phyloP scores from a whole-genome alignment of 75 land plant genomes.

The Selaginella tamariscina region DNA sequence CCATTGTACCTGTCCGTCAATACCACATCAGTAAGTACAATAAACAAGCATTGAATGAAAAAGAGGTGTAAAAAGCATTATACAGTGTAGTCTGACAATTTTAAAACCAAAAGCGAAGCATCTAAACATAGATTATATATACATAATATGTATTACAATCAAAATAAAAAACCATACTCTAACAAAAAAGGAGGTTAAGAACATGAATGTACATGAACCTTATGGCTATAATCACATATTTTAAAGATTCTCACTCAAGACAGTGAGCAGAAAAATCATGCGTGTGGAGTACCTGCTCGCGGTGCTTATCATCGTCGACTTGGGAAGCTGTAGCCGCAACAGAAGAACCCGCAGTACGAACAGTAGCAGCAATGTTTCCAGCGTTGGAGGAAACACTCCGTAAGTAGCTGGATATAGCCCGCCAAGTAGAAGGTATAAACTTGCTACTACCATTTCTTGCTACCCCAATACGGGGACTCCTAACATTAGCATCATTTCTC shows the following conservation, averaged over 20 bases:
- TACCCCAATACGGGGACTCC: slow-evolving; percentile 8
- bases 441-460: slow-evolving; percentile 2
- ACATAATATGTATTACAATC: neutral
- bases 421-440: slow-evolving; percentile 9
- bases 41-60: neutral
- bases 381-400: neutral
- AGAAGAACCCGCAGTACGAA: slow-evolving; percentile 1
- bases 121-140: neutral
- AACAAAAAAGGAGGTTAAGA: neutral
- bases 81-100: neutral
- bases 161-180: neutral
- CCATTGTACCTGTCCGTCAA: slow-evolving; percentile 57
- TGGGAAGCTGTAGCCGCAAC: slow-evolving; percentile 5
- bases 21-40: neutral
- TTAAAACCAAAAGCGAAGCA: neutral
- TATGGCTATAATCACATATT: too few species aligned
- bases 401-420: slow-evolving; percentile 9
- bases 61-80: neutral
- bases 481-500: neutral
- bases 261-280: neutral
- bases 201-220: too few species aligned
- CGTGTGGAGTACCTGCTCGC: slow-evolving; percentile 8
- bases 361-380: slow-evolving; percentile 12
- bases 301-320: slow-evolving; percentile 2
- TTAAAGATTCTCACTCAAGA: too few species aligned